Evolutionary conservation across 2,329 filamentous ascomycete genomes (phyloP), one percentile per base, ranked within the genome.

Genomic region (Calonectria henricotiae): DNA sequence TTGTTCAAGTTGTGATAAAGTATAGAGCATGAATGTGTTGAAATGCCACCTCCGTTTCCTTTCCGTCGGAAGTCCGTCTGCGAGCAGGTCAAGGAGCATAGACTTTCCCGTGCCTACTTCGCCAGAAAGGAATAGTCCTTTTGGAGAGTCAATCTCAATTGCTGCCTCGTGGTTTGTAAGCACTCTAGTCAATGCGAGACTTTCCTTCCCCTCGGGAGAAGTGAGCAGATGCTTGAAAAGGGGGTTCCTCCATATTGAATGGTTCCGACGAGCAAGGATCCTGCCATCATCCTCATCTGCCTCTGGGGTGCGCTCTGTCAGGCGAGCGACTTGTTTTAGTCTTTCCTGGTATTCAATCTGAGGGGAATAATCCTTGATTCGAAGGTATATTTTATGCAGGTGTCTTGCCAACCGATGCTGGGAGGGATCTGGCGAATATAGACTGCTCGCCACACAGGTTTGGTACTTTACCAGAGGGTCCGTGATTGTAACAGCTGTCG

Each of bases 91-190:
- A 15, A 95, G 87, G n/a, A 96, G 87, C 92, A 96, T 95, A 5
- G 90, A 93, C 80, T 96, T 96, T 15, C 94, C 93, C 0, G 92
- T 94, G 12, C 94, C 94, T 1, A 96, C 94, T 78, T 95, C 93
- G 7, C 94, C 93, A 30, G 94, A 94, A 0, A 96, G 86, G 78
- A 96, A 91, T 17, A 96, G 83, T 0, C 94, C 94, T 74, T 87
- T 89, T 0, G 94, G 94, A 0, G 92, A 94, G 75, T 93, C 86
- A 58, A 95, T 87, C 54, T 90, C 85, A 71, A 94, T 87, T 12
- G 93, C 93, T 23, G 89, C 89, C 79, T 95, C 90, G 78, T 95
- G 89, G 74, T 87, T 90, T 0, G 90, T 92, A 15, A 95, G 83
- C n/a, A 91, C 88, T 61, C 89, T 85, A 2, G 91, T 93, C 69